Percentiles rank a stretch among this genome's conserved stretches.
Evolutionary conservation across 768 basidiomycete genomes (phyloP).

Genomic region (Daedalea quercina): DNA sequence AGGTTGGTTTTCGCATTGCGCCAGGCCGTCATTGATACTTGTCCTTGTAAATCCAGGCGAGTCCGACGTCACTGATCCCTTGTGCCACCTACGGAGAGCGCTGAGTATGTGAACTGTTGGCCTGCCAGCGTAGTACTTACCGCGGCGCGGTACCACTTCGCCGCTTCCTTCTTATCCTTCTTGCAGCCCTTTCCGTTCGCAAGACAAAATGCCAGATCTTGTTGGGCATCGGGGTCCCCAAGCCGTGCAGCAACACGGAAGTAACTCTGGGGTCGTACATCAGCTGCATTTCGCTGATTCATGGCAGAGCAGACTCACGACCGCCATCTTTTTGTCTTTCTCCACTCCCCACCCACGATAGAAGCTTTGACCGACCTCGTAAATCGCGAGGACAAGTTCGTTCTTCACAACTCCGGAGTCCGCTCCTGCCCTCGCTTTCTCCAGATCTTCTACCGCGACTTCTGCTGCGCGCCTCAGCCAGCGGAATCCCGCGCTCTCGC

Average conservation of each 20-base stretch:
- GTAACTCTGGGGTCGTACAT: constrained; percentile 51
- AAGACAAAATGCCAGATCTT: constrained; percentile 78
- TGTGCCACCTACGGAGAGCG: constrained; percentile 42
- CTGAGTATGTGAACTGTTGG: not conserved
- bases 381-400: constrained; percentile 83
- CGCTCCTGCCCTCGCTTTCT: constrained; percentile 47
- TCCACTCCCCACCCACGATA: constrained; percentile 87
- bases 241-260: constrained; percentile 78
- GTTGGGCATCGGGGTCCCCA: constrained; percentile 84
- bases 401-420: constrained; percentile 54
- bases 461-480: constrained; percentile 84
- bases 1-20: no score
- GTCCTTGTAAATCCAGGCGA: constrained; percentile 90
- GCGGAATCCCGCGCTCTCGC: constrained; percentile 72
- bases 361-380: constrained; percentile 91
- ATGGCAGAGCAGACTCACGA: constrained; percentile 40
- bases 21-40: constrained; percentile 43
- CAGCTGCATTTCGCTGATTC: not conserved
- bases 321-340: constrained; percentile 87
- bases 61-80: constrained; percentile 74
- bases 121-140: constrained; percentile 31
- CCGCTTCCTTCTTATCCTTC: constrained; percentile 81
- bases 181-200: constrained; percentile 86
- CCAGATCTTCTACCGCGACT: constrained; percentile 69
- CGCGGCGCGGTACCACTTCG: constrained; percentile 88